Evolutionary conservation across 2,329 filamentous ascomycete species (phyloP).

Genomic region (Rhinocladiella similis): DNA sequence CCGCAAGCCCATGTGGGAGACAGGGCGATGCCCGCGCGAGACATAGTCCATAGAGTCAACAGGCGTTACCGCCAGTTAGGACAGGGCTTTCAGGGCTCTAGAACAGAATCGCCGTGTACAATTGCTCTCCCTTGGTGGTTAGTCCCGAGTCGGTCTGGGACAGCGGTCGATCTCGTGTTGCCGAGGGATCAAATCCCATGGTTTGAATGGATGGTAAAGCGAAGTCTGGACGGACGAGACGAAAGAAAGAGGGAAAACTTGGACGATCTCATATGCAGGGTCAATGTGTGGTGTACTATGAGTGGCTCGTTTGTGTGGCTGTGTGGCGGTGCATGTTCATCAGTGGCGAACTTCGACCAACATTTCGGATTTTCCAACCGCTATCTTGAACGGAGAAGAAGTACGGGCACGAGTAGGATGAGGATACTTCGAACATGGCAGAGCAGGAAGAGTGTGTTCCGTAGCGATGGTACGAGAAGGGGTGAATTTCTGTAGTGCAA

Average conservation of each 20-base stretch:
- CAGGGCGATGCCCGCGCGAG: slow-evolving; percentile 10
- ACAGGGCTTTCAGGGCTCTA: slow-evolving; percentile 14
- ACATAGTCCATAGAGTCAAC: slow-evolving; percentile 7
- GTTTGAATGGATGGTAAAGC: slow-evolving; percentile 10
- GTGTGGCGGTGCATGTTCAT: slow-evolving; percentile 20
- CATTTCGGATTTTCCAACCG: neutral
- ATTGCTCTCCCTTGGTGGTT: neutral
- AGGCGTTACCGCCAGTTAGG: slow-evolving; percentile 12
- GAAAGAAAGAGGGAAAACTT: slow-evolving; percentile 4
- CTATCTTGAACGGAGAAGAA: neutral
- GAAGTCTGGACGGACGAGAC: slow-evolving; percentile 11
- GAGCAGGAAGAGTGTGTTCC: no score
- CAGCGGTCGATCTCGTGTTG: slow-evolving; percentile 3
- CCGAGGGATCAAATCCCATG: slow-evolving; percentile 1
- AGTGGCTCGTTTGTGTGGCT: slow-evolving; percentile 20
- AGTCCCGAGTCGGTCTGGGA: slow-evolving; percentile 2
- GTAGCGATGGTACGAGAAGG: no score
- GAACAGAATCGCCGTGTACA: slow-evolving; percentile 9
- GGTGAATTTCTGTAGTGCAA: no score
- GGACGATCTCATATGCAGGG: slow-evolving; percentile 15
- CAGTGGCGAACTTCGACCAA: slow-evolving; percentile 10
- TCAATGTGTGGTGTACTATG: neutral
- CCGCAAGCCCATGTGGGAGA: slow-evolving; percentile 1
- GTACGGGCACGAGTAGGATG: neutral
- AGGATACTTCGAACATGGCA: neutral